These are phyloP conservation scores for Cytospora schulzeri DNA, from an alignment of 2,329 filamentous ascomycete species.

Conservation along the genomic window DNA sequence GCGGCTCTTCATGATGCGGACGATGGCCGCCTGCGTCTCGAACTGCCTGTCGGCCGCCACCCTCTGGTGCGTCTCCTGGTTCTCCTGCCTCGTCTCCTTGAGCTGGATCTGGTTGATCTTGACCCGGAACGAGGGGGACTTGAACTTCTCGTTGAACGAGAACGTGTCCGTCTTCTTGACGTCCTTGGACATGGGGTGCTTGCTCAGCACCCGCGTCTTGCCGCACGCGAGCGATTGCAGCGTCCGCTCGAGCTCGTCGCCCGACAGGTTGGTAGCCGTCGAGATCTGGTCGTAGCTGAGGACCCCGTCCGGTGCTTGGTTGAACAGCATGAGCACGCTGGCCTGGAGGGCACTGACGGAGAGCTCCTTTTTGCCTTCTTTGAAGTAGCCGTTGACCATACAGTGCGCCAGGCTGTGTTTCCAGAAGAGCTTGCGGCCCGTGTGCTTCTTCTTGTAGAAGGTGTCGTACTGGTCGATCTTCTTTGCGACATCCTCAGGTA, in stretches of 20 bases:
- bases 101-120: constrained; percentile 99
- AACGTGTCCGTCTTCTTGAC: constrained; percentile 81
- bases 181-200: constrained; percentile 83
- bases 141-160: constrained; percentile 75
- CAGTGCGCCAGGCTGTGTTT: constrained; percentile 93
- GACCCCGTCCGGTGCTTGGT: constrained; percentile 65
- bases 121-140: constrained; percentile 81
- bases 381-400: constrained; percentile 78
- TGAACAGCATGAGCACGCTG: constrained; percentile 88
- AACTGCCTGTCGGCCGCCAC: constrained; percentile 89
- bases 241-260: constrained; percentile 81
- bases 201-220: constrained; percentile 79
- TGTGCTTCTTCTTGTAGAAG: constrained; percentile 89
- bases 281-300: constrained; percentile 77
- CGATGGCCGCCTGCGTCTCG: constrained; percentile 95
- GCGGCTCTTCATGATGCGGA: constrained; percentile 93
- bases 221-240: constrained; percentile 94
- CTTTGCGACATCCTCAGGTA: constrained; percentile 75
- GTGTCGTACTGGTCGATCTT: constrained; percentile 79
- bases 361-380: constrained; percentile 81
- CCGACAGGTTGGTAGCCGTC: constrained; percentile 71
- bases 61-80: constrained; percentile 88
- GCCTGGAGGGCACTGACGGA: constrained; percentile 92
- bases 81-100: constrained; percentile 93
- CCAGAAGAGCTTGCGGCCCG: constrained; percentile 83